Percentiles rank a stretch among this genome's conserved stretches.
Conservation (phyloP, 345 rosid genomes). For the Sapria himalayana region DNA sequence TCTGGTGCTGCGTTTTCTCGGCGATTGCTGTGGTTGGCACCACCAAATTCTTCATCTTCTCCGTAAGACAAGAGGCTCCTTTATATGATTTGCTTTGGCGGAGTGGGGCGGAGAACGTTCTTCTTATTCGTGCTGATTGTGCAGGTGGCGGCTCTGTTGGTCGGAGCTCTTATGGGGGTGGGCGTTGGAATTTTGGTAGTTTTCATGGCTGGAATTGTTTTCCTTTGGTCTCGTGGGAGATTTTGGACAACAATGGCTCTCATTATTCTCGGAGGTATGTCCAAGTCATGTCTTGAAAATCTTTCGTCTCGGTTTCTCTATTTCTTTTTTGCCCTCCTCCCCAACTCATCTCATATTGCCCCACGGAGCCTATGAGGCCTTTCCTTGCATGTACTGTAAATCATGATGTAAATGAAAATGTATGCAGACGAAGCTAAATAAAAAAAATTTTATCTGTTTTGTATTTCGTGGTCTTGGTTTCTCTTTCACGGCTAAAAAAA, state of each 20-base stretch:
- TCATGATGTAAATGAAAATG: no score
- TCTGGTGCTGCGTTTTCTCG: constrained; percentile 87
- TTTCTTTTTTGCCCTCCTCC: no score
- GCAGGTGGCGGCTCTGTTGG: constrained; percentile 42
- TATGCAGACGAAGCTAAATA: no score
- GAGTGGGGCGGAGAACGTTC: constrained; percentile 3
- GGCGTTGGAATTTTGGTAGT: constrained; percentile 36
- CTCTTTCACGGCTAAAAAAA: no score
- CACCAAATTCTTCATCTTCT: constrained; percentile 37
- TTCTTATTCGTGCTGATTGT: constrained; percentile 8
- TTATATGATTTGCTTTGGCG: not conserved
- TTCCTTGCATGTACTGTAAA: not conserved
- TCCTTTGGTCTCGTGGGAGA: constrained; percentile 85
- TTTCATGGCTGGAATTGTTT: constrained; percentile 38
- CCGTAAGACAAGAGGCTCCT: constrained; percentile 31
- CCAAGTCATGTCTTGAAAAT: no score
- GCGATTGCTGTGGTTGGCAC: constrained; percentile 59
- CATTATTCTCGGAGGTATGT: constrained; percentile 45
- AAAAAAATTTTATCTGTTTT: no score
- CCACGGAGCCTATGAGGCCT: no score
- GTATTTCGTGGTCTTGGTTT: no score
- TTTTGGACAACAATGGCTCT: constrained; percentile 64
- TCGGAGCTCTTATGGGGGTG: constrained; percentile 46
- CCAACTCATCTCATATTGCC: no score
- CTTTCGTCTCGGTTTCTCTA: no score